phyloP scores from a whole-genome alignment of 495 filamentous ascomycete genomes.

The Talaromyces stipitatus region DNA sequence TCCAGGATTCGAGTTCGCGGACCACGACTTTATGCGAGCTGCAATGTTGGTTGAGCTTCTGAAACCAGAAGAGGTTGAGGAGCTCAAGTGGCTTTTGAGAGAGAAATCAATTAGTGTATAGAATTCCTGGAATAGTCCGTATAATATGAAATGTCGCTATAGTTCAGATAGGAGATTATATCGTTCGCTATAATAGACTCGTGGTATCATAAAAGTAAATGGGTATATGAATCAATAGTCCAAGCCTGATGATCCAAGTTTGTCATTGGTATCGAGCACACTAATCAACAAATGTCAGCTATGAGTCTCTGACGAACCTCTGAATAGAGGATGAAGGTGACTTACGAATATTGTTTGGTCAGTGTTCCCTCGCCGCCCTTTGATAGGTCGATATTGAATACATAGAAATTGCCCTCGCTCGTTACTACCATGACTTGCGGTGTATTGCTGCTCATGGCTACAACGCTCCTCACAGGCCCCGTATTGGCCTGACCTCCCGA shows the following conservation, averaged over 20 bases:
- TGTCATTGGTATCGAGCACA: slow-evolving; percentile 46
- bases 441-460: slow-evolving; percentile 87
- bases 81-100: slow-evolving; percentile 44
- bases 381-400: slow-evolving; percentile 91
- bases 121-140: not conserved
- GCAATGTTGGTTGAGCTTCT: slow-evolving; percentile 40
- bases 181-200: slow-evolving; percentile 2
- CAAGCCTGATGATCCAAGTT: slow-evolving; percentile 37
- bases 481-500: slow-evolving; percentile 27
- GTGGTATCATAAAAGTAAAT: not conserved
- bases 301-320: slow-evolving; percentile 1
- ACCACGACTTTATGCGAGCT: slow-evolving; percentile 52
- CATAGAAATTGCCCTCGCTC: slow-evolving; percentile 88
- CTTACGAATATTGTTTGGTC: slow-evolving; percentile 83
- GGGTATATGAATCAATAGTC: slow-evolving; percentile 32
- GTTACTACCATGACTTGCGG: slow-evolving; percentile 98
- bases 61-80: slow-evolving; percentile 32
- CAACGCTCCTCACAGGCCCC: slow-evolving; percentile 67
- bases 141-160: not conserved
- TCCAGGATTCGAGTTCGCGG: slow-evolving; percentile 57
- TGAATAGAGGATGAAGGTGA: slow-evolving; percentile 9
- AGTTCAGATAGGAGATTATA: not conserved
- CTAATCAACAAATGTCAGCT: slow-evolving; percentile 14
- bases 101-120: slow-evolving; percentile 7
- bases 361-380: slow-evolving; percentile 90